A percentile compares a stretch with the other conserved stretches of the same genome.
Evolutionary conservation across 176 grass and related monocot species (phyloP).

Genomic region (Aechmea fasciata): DNA sequence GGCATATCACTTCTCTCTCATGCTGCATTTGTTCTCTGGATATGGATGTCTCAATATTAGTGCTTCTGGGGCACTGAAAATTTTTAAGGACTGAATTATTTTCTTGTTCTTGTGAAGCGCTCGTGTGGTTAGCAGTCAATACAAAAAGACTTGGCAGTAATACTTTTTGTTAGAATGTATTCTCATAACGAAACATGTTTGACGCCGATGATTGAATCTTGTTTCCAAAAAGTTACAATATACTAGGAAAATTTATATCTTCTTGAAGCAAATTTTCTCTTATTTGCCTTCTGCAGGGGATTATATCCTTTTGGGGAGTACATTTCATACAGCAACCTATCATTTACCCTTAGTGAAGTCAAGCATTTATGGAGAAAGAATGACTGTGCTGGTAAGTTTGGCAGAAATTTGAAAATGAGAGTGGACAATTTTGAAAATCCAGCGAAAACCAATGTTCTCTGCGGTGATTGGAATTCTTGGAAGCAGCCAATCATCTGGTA

Average conservation of each 20-base stretch:
- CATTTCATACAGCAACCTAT: constrained; percentile 70
- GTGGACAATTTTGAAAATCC: constrained; percentile 80
- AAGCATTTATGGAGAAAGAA: constrained; percentile 98
- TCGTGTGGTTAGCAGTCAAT: not conserved
- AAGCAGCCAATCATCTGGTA: constrained; percentile 88
- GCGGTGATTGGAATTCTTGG: constrained; percentile 76
- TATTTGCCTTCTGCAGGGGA: constrained; percentile 34
- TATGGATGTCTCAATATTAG: constrained; percentile 1
- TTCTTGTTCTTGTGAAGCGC: not conserved
- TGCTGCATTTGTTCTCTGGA: constrained; percentile 35
- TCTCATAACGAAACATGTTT: not conserved
- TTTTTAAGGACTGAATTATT: not conserved
- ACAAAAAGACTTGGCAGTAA: not conserved
- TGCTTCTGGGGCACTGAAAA: not conserved
- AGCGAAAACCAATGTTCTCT: constrained; percentile 69
- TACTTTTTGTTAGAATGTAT: not conserved
- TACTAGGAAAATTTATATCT: not conserved
- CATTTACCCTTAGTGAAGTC: constrained; percentile 67
- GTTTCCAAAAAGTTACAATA: not conserved
- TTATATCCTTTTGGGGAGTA: constrained; percentile 76
- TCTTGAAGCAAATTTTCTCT: not conserved
- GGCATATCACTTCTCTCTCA: constrained; percentile 55
- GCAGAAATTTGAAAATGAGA: constrained; percentile 61
- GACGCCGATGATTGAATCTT: not conserved
- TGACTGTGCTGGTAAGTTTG: constrained; percentile 44